Percentiles rank a stretch among this genome's conserved stretches.
These are phyloP conservation scores for Vitis hybrid DNA, from an alignment of 177 flowering plant species.

Conservation along the genomic window DNA sequence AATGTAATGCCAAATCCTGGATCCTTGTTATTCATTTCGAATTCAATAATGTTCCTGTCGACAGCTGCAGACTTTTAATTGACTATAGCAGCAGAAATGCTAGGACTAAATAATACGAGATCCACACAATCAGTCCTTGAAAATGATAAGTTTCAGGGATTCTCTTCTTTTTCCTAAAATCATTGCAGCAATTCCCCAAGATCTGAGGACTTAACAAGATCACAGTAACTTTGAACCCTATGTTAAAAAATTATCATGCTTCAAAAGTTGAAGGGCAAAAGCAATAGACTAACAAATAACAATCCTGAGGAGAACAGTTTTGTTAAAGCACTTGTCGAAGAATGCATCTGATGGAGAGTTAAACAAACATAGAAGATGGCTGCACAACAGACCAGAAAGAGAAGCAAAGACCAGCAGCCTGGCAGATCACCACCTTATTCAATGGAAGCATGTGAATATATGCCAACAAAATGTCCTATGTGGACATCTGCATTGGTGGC, in stretches of 20 bases:
- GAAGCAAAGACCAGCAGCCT: neutral
- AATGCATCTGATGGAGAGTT: neutral
- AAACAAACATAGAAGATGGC: neutral
- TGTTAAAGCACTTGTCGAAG: neutral
- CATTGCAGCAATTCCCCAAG: neutral
- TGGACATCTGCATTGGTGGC: slow-evolving; percentile 8
- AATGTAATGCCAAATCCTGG: too few relatives aligned
- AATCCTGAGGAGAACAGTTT: neutral
- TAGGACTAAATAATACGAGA: neutral
- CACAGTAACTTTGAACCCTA: neutral
- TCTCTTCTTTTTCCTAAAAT: too few relatives aligned
- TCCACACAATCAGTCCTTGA: neutral
- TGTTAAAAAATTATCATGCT: neutral
- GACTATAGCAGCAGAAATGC: neutral
- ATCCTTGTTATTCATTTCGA: too few relatives aligned
- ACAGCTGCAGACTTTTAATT: too few relatives aligned
- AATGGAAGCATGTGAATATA: slow-evolving; percentile 21
- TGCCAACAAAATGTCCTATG: slow-evolving; percentile 6
- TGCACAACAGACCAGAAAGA: neutral
- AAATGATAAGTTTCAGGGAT: neutral
- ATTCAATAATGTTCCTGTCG: too few relatives aligned
- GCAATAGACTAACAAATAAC: neutral
- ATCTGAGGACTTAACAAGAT: neutral
- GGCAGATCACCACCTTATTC: neutral
- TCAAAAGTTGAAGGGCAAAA: neutral